Evolutionary conservation across 2,329 filamentous ascomycete species (phyloP), one percentile per base, ranked within the genome.

Genomic region (Fusarium luffae): DNA sequence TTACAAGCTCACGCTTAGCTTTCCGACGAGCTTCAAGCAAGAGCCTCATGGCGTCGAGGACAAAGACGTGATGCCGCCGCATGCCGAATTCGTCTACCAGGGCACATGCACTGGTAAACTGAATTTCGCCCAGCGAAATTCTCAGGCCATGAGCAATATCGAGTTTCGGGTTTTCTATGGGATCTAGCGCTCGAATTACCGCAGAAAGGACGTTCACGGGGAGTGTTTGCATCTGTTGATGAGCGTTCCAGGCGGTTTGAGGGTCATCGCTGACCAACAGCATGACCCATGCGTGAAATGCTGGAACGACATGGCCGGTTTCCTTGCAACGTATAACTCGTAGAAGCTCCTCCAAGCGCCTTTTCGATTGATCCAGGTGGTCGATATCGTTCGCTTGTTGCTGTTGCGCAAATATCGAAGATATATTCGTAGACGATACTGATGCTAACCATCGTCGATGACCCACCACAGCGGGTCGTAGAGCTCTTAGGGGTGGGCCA

Each of bases 141-240:
- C 74, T 67, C 19, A 84, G 64, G 18, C 82, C 80, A 37, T 83
- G 75, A 13, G 80, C 79, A 5, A 82, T 76, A 74, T 90, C 89
- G 21, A 88, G 75, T 14, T 84, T 77, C 21, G 79, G 75, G 19
- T 88, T 78, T 23, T 78, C 74, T 7, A 86, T 73, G 0, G 91
- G 90, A 60, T 92, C 88, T 11, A 94, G 78, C 7, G 84, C 82
- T 34, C 85, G 84, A 30, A 94, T 77, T 12, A 92, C 85, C 67
- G 91, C 88, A 3, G 88, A 87, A 73, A 93, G 89, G 1, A 85
- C 85, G 2, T 84, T 81, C 3, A 82, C 77, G 1, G 90, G 83
- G 23, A 93, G 74, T 1, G 66, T 52, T 16, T 68, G 68, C 8
- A 83, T 69, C 46, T 81, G 75, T 9, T 76, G 64, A 10, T 78